Base-by-base conservation (phyloP, 192 early-diverging fungal species). In the Chytriomyces hyalinus region DNA sequence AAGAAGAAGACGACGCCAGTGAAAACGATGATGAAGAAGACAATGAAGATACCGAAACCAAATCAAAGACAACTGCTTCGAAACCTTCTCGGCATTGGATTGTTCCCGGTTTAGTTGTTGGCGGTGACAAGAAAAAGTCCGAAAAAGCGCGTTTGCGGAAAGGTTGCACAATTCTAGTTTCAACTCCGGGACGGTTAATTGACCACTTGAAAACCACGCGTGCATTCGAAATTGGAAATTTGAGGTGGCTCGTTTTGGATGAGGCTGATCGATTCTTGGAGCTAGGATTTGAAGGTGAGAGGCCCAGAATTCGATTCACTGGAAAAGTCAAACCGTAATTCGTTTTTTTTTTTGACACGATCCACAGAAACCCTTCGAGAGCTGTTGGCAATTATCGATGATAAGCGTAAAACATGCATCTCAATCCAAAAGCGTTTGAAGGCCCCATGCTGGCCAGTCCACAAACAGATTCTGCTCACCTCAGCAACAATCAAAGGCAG, bases 201-300 rank as follows among this genome's bases (percentile, higher is more conserved):
- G 97, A 99, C 80, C 96, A 97, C 91, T 90, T 99, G 50, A 92
- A 93, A 79, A 92, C 94, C 43, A 88, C 87, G 7, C 65, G 85
- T 61, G 88, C 93, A 26, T 97, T 99, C 80, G 81, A 91, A 10
- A 84, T 94, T 6, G 87, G 91, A 60, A 91, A 96, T 81, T 80
- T 99, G 76, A 86, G 93, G 53, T 99, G 98, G 98, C 78, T 99
- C 36, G 94, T 99, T 4, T 84, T 99, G 28, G 98, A 99, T 83
- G 98, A 99, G 83, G 98, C 97, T 43, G 98, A 99, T 87, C 88
- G 94, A 11, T 85, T 99, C 75, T 84, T 99, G 70, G 96, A 99
- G 73, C 89, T 97, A 15, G 98, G 98, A 1, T 98, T 90, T 75
- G 86, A 90, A 78, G 85, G 73, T 73, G 2, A 47, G n/a, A 36